These are phyloP conservation scores for Phialophora tarda DNA, from an alignment of 2,329 filamentous ascomycete genomes.

Conservation along the genomic window DNA sequence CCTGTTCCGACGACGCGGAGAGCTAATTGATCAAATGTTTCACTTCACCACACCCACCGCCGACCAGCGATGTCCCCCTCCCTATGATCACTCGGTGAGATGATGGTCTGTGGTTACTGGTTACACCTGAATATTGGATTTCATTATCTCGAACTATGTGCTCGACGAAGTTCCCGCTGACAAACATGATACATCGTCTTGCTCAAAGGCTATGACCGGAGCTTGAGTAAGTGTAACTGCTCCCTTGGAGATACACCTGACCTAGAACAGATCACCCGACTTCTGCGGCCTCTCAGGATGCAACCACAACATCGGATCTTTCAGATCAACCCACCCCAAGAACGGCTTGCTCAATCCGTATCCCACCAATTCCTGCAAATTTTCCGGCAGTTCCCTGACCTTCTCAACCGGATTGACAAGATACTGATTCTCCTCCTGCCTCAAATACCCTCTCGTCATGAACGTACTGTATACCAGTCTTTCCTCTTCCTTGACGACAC, in stretches of 20 bases:
- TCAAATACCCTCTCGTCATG: slow-evolving; percentile 37
- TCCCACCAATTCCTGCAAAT: slow-evolving; percentile 39
- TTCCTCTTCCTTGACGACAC: slow-evolving; percentile 39
- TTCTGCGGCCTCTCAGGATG: slow-evolving; percentile 25
- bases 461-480: slow-evolving; percentile 40
- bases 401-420: slow-evolving; percentile 37
- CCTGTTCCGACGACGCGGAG: neutral
- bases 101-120: neutral
- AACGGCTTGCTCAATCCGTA: slow-evolving; percentile 38
- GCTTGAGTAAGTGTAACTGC: neutral
- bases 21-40: neutral
- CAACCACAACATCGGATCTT: slow-evolving; percentile 33
- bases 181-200: neutral
- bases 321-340: slow-evolving; percentile 34
- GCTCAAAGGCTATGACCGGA: neutral
- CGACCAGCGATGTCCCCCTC: neutral
- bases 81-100: neutral
- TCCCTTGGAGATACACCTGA: neutral
- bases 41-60: neutral
- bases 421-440: slow-evolving; percentile 42
- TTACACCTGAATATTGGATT: neutral
- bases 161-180: neutral
- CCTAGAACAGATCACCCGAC: slow-evolving; percentile 18
- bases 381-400: slow-evolving; percentile 31
- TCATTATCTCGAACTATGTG: neutral